phyloP scores from a whole-genome alignment of 352 stramenopile genomes.

The Phytopythium helicoides region DNA sequence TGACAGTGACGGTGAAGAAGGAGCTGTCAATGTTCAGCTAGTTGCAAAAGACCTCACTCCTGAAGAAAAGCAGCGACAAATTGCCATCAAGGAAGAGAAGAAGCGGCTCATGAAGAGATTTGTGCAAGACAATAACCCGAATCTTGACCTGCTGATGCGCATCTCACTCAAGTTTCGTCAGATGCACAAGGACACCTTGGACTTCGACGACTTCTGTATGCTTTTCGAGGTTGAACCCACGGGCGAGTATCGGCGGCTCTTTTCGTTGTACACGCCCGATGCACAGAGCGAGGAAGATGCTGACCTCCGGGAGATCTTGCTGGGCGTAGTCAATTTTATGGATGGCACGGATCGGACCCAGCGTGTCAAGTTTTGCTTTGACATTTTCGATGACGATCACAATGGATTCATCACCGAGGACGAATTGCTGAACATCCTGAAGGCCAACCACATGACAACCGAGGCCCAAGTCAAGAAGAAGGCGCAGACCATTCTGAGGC shows the following conservation, averaged over 20 bases:
- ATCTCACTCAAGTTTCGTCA: constrained; percentile 57
- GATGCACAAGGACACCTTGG: constrained; percentile 50
- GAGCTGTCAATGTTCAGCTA: constrained; percentile 24
- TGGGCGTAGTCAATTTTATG: constrained; percentile 91
- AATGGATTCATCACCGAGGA: constrained; percentile 88
- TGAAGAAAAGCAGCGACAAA: constrained; percentile 50
- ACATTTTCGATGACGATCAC: constrained; percentile 94
- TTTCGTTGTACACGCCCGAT: constrained; percentile 79
- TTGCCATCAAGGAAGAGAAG: constrained; percentile 72
- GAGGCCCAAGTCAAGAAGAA: constrained; percentile 82
- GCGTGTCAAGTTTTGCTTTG: constrained; percentile 92
- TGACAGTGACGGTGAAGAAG: constrained; percentile 13
- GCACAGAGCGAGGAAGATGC: constrained; percentile 62
- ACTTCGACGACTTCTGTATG: constrained; percentile 80
- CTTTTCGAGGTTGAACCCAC: constrained; percentile 88
- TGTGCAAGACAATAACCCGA: constrained; percentile 64
- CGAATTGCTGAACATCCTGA: constrained; percentile 91
- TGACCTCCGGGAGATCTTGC: constrained; percentile 89
- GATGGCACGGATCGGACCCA: constrained; percentile 63
- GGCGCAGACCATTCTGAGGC: constrained; percentile 78
- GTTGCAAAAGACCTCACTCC: constrained; percentile 30
- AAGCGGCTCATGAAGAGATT: constrained; percentile 68
- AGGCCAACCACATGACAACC: constrained; percentile 85
- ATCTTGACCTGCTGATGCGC: constrained; percentile 55
- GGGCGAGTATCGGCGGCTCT: constrained; percentile 86